Conservation (phyloP, 202 grass and related monocot genomes). For the Schoenoplectus triqueter region DNA sequence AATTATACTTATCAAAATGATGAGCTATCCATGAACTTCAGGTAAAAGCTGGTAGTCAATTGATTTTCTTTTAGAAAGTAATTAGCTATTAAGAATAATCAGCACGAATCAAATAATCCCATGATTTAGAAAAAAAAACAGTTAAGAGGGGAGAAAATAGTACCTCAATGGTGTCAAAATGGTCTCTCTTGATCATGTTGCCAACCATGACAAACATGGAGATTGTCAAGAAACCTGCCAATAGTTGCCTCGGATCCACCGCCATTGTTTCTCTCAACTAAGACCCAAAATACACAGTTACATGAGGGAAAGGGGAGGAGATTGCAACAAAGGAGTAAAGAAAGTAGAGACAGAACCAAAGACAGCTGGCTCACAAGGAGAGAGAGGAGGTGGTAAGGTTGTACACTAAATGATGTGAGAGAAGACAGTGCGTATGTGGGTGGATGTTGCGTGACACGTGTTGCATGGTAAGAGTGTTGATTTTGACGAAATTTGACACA, state of each 20-base stretch:
- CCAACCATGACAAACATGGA: conserved; percentile 62
- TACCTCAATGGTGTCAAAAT: conserved; percentile 53
- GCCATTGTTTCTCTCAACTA: conserved; percentile 40
- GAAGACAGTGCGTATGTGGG: background rate
- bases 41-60: background rate
- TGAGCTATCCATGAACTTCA: background rate
- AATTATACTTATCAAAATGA: background rate
- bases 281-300: background rate
- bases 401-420: conserved; percentile 10
- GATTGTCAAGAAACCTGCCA: conserved; percentile 53
- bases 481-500: conserved; percentile 18
- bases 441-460: conserved; percentile 1
- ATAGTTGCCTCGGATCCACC: conserved; percentile 52
- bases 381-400: background rate
- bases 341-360: background rate
- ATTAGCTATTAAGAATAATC: background rate
- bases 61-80: background rate
- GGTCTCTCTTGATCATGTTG: conserved; percentile 62
- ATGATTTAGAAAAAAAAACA: background rate
- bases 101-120: background rate
- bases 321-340: background rate
- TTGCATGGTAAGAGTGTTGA: too few species aligned
- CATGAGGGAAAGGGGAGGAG: background rate
- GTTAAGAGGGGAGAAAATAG: conserved; percentile 1
- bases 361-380: background rate